Percentiles rank a stretch among this genome's conserved stretches.
phyloP scores from a whole-genome alignment of 1,284 basidiomycete genomes.

The Cryptococcus sp. region DNA sequence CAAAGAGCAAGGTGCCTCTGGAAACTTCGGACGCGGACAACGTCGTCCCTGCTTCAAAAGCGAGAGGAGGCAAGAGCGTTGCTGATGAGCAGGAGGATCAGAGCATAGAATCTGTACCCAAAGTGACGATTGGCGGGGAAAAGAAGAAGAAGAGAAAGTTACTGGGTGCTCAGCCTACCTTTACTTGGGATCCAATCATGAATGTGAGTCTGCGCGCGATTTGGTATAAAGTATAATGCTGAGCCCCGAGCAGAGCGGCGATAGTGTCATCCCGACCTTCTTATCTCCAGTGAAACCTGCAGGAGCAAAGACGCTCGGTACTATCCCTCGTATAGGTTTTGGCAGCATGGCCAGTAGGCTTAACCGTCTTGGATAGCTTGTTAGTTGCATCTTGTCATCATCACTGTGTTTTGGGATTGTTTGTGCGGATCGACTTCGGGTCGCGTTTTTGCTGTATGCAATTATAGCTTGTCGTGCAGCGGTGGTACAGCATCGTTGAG shows the following conservation, averaged over 20 bases:
- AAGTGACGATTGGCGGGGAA: slow-evolving; percentile 10
- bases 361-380: slow-evolving; percentile 10
- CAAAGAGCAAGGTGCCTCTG: slow-evolving; percentile 13
- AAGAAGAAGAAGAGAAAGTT: slow-evolving; percentile 51
- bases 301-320: slow-evolving; percentile 21
- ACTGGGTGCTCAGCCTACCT: slow-evolving; percentile 33
- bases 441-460: too few relatives aligned
- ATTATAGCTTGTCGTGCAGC: too few relatives aligned
- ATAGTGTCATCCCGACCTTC: slow-evolving; percentile 45
- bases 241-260: slow-evolving; percentile 39
- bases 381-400: too few relatives aligned
- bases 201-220: slow-evolving; percentile 37
- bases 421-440: too few relatives aligned
- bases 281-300: slow-evolving; percentile 40
- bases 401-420: too few relatives aligned
- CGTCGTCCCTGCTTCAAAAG: neutral
- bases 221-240: neutral
- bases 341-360: slow-evolving; percentile 11
- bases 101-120: neutral
- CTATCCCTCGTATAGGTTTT: slow-evolving; percentile 42
- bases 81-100: neutral
- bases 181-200: slow-evolving; percentile 47
- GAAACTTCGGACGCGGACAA: slow-evolving; percentile 18
- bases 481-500: too few relatives aligned
- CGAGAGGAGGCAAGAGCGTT: neutral